A percentile compares a stretch with the other conserved stretches of the same genome.
These are phyloP conservation scores for Syzygium aqueum DNA, from an alignment of 345 rosid genomes.

Conservation along the genomic window DNA sequence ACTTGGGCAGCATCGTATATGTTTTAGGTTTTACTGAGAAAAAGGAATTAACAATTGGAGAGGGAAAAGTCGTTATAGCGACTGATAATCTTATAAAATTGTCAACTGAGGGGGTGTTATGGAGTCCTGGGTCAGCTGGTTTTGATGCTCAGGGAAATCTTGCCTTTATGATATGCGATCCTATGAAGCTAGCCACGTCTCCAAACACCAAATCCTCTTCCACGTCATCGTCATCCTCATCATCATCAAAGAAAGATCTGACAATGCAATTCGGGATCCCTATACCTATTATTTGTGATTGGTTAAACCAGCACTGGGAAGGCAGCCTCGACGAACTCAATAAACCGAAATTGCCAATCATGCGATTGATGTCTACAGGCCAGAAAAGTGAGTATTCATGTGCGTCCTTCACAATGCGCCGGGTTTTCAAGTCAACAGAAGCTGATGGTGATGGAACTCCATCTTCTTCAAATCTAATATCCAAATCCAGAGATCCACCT, in stretches of 20 bases:
- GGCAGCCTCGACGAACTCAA: conserved; percentile 83
- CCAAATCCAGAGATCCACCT: conserved; percentile 27
- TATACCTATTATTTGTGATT: conserved; percentile 78
- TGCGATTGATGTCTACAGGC: conserved; percentile 84
- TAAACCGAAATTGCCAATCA: conserved; percentile 79
- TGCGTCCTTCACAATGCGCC: conserved; percentile 75
- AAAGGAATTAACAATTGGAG: conserved; percentile 62
- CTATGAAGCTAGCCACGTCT: conserved; percentile 90
- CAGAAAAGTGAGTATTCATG: conserved; percentile 86
- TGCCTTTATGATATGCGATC: conserved; percentile 95
- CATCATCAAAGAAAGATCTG: conserved; percentile 61
- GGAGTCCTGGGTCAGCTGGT: conserved; percentile 94
- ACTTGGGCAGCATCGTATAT: conserved; percentile 68
- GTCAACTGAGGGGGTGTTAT: conserved; percentile 64
- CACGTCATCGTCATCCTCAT: conserved; percentile 47
- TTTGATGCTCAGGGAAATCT: conserved; percentile 89
- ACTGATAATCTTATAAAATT: conserved; percentile 88
- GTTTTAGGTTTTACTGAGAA: conserved; percentile 59
- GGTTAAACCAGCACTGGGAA: conserved; percentile 99
- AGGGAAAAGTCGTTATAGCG: conserved; percentile 89
- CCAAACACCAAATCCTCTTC: conserved; percentile 67
- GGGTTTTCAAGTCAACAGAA: conserved; percentile 64
- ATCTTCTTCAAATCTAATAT: conserved; percentile 38
- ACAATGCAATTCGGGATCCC: conserved; percentile 92
- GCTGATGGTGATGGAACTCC: conserved; percentile 35